Evolutionary conservation across 2,329 filamentous ascomycete species (phyloP).

Genomic region (Fusarium sp.): DNA sequence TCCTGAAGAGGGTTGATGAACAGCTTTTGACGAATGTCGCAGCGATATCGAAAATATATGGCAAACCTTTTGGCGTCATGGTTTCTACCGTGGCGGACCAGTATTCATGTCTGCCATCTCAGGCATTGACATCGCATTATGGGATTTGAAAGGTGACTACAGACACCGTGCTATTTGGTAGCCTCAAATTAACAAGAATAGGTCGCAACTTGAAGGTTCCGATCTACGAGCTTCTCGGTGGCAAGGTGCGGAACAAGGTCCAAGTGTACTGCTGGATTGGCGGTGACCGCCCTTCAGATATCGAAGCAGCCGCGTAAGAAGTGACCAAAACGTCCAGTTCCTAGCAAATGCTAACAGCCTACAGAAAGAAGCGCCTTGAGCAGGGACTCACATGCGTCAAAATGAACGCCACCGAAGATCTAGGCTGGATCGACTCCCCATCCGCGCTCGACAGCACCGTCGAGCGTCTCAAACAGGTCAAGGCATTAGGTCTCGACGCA

Average conservation of each 20-base stretch:
- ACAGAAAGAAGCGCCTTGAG: conserved; percentile 3
- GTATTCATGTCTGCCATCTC: conserved; percentile 83
- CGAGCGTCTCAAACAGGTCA: conserved; percentile 74
- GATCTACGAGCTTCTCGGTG: conserved; percentile 77
- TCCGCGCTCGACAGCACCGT: conserved; percentile 69
- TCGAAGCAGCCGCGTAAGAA: conserved; percentile 68
- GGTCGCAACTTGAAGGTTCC: conserved; percentile 67
- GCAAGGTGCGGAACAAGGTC: conserved; percentile 74
- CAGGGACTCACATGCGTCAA: conserved; percentile 72
- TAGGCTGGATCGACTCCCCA: conserved; percentile 81
- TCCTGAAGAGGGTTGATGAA: too few relatives aligned
- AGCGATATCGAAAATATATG: conserved; percentile 84
- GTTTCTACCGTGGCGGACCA: conserved; percentile 80
- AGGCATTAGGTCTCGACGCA: conserved; percentile 74
- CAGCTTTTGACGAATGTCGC: fast-evolving
- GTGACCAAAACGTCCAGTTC: conserved; percentile 36
- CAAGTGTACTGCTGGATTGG: conserved; percentile 84
- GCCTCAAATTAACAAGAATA: not conserved
- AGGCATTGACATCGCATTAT: conserved; percentile 81
- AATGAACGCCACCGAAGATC: conserved; percentile 82
- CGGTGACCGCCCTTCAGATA: conserved; percentile 74
- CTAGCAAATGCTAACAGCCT: conserved; percentile 55
- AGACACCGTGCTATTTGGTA: fast-evolving
- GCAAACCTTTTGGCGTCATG: conserved; percentile 75
- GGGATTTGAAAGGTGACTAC: conserved; percentile 73